A percentile compares a stretch with the other conserved stretches of the same genome.
Evolutionary conservation across 208 protist genomes (phyloP).

Genomic region (Tritrichomonas musculus): DNA sequence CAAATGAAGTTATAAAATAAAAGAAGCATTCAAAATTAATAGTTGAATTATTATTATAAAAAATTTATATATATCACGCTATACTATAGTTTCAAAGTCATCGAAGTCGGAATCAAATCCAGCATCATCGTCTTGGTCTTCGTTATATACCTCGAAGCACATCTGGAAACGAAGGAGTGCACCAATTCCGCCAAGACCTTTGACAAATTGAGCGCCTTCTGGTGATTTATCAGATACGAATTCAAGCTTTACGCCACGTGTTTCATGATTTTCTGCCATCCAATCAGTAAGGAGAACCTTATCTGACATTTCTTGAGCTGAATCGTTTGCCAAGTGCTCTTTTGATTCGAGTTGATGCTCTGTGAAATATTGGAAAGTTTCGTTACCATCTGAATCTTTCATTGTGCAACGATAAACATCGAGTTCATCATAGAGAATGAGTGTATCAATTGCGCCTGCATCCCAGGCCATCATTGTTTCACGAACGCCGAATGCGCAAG

Average conservation of each 20-base stretch:
- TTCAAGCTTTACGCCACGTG: constrained; percentile 77
- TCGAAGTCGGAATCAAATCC: constrained; percentile 18
- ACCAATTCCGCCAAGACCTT: constrained; percentile 47
- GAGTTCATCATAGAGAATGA: constrained; percentile 97
- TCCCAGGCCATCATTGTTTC: constrained; percentile 75
- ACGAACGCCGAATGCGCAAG: constrained; percentile 88
- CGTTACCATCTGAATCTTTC: constrained; percentile 54
- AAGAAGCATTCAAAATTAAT: too few species aligned
- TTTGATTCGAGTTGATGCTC: constrained; percentile 14
- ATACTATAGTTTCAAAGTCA: neutral
- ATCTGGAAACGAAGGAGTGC: constrained; percentile 1
- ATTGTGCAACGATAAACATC: constrained; percentile 72
- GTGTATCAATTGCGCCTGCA: constrained; percentile 86
- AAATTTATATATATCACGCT: neutral
- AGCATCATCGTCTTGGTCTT: neutral
- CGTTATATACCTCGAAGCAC: neutral
- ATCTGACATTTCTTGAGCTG: neutral
- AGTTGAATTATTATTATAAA: too few species aligned
- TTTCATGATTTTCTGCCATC: constrained; percentile 93
- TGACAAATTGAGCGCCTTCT: constrained; percentile 67
- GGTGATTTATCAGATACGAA: constrained; percentile 64
- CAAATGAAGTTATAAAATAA: too few species aligned
- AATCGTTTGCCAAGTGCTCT: constrained; percentile 32
- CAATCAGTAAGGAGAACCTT: constrained; percentile 87
- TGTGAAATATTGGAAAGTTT: neutral